These are phyloP conservation scores for Liquidambar formosana DNA, from an alignment of 164 flowering plant genomes.

Conservation along the genomic window DNA sequence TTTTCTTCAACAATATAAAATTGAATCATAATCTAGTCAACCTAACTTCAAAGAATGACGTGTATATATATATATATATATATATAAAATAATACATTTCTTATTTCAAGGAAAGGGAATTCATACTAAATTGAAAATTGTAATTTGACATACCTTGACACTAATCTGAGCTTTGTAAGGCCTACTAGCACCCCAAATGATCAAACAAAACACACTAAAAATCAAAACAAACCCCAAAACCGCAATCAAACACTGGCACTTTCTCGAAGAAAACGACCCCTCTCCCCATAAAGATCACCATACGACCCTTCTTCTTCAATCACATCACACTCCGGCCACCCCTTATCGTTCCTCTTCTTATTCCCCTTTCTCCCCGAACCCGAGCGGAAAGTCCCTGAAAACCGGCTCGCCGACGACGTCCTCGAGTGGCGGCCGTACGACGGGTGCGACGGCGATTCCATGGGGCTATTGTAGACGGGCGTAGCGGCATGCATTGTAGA, in stretches of 20 bases:
- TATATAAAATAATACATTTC: too few relatives aligned
- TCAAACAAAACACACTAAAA: slow-evolving; percentile 52
- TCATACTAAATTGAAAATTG: too few relatives aligned
- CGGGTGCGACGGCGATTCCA: slow-evolving; percentile 29
- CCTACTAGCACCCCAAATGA: slow-evolving; percentile 69
- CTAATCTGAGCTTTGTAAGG: slow-evolving; percentile 49
- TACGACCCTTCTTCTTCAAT: slow-evolving; percentile 34
- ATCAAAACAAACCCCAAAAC: slow-evolving; percentile 34
- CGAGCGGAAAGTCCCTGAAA: slow-evolving; percentile 22
- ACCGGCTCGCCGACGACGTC: slow-evolving; percentile 27
- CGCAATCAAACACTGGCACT: slow-evolving; percentile 41
- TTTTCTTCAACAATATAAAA: too few relatives aligned
- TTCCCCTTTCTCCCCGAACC: slow-evolving; percentile 15
- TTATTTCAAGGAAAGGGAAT: too few relatives aligned
- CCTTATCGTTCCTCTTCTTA: slow-evolving; percentile 22
- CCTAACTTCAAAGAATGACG: too few relatives aligned
- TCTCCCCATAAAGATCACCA: slow-evolving; percentile 12
- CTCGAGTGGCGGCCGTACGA: slow-evolving; percentile 29
- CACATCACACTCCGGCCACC: slow-evolving; percentile 31
- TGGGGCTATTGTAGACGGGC: slow-evolving; percentile 28
- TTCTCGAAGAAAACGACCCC: slow-evolving; percentile 24
- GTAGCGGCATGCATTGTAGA: slow-evolving; percentile 21
- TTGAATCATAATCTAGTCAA: too few relatives aligned
- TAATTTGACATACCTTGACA: slow-evolving; percentile 42
- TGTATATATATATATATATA: too few relatives aligned